Percentiles rank a stretch among this genome's conserved stretches.
Evolutionary conservation across 768 basidiomycete species (phyloP).

Genomic region (Tephrocybe sp.): DNA sequence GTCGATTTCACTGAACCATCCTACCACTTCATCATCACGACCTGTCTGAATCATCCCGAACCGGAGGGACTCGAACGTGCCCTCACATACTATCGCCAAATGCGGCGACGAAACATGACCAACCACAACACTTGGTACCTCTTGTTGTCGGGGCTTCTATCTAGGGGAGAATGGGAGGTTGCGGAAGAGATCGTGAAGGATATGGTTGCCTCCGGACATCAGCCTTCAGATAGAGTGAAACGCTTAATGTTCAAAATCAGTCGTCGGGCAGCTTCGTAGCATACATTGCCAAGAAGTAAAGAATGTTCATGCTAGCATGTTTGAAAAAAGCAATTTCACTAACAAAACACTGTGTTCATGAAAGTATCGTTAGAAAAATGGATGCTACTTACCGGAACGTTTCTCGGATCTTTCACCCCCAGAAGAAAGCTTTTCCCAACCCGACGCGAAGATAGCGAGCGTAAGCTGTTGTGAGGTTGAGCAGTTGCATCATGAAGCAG

Average conservation of each 20-base stretch:
- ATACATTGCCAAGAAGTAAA: not conserved
- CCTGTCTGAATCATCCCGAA: constrained; percentile 54
- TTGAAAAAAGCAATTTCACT: not conserved
- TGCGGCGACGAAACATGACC: constrained; percentile 48
- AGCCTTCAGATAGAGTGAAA: constrained; percentile 43
- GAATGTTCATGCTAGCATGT: not conserved
- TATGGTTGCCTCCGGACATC: constrained; percentile 50
- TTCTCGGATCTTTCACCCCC: constrained; percentile 31
- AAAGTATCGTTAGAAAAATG: not conserved
- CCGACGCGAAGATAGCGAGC: constrained; percentile 71
- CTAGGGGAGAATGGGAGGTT: constrained; percentile 56
- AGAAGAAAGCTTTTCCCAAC: constrained; percentile 62
- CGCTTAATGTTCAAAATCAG: constrained; percentile 52
- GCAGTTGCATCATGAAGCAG: not conserved
- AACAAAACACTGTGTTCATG: not conserved
- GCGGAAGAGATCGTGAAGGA: constrained; percentile 62
- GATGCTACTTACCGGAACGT: not conserved
- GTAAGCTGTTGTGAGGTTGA: constrained; percentile 48
- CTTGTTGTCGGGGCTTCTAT: constrained; percentile 63
- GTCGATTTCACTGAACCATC: constrained; percentile 60
- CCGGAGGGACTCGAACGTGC: constrained; percentile 54
- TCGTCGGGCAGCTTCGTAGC: constrained; percentile 20
- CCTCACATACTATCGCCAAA: constrained; percentile 59
- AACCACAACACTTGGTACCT: constrained; percentile 77
- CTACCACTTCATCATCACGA: constrained; percentile 78